Conservation (phyloP, 805 yeast genomes). For the Blastobotrys chiropterorum region DNA sequence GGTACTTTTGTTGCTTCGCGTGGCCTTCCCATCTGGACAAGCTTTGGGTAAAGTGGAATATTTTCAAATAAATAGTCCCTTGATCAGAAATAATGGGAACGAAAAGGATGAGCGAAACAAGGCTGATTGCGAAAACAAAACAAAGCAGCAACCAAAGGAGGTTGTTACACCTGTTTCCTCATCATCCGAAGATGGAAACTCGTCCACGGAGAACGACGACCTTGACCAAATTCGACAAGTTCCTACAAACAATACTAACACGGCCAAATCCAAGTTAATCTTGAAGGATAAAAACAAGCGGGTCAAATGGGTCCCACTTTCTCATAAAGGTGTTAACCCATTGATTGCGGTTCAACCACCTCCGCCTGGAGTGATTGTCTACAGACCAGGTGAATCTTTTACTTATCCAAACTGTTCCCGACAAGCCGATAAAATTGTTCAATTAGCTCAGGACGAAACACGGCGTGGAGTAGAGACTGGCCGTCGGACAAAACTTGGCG, state of each 20-base stretch:
- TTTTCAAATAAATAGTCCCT: slow-evolving; percentile 65
- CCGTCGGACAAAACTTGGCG: slow-evolving; percentile 36
- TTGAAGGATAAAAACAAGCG: neutral
- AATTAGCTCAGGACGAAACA: slow-evolving; percentile 56
- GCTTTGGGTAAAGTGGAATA: slow-evolving; percentile 75
- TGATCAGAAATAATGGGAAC: slow-evolving; percentile 24
- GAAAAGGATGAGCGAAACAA: neutral
- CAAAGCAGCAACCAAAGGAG: neutral
- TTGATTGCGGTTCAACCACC: slow-evolving; percentile 61
- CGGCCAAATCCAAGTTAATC: neutral
- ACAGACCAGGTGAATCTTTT: slow-evolving; percentile 74
- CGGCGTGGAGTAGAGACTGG: slow-evolving; percentile 46
- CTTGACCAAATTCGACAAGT: neutral
- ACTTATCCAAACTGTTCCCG: slow-evolving; percentile 75
- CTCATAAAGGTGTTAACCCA: slow-evolving; percentile 45
- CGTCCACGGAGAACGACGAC: neutral
- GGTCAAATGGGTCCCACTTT: slow-evolving; percentile 32
- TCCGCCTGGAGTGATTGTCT: slow-evolving; percentile 86
- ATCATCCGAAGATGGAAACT: neutral
- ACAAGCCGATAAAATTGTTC: slow-evolving; percentile 63
- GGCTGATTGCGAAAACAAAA: neutral
- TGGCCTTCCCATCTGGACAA: slow-evolving; percentile 74
- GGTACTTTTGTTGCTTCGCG: slow-evolving; percentile 64
- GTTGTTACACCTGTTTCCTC: slow-evolving; percentile 6
- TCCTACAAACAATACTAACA: neutral